These are phyloP conservation scores for Detonula confervacea DNA, from an alignment of 352 stramenopile genomes.

Conservation along the genomic window DNA sequence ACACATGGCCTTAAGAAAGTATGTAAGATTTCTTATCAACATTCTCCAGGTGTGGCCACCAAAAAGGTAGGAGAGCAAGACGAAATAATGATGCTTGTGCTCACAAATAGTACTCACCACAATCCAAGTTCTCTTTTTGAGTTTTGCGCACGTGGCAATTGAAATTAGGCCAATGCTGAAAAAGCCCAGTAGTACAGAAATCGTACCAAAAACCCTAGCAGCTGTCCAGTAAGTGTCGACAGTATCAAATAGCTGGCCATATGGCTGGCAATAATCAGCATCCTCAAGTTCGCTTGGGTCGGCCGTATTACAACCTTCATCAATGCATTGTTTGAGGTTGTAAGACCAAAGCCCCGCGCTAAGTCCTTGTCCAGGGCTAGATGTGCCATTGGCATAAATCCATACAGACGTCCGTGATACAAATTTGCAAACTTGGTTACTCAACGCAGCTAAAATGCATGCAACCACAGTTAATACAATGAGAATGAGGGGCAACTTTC, in stretches of 20 bases:
- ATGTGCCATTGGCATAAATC: constrained; percentile 5
- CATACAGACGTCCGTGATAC: constrained; percentile 23
- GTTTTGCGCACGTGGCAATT: constrained; percentile 38
- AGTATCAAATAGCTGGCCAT: constrained; percentile 2
- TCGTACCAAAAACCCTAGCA: constrained; percentile 16
- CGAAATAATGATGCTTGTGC: too few relatives aligned
- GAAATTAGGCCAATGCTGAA: constrained; percentile 25
- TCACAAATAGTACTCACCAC: constrained; percentile 23
- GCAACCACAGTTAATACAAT: constrained; percentile 18
- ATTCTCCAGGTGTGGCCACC: too few relatives aligned
- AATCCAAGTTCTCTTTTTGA: constrained; percentile 41
- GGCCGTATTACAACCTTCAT: constrained; percentile 1
- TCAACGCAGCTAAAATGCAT: constrained; percentile 23
- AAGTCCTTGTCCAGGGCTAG: constrained; percentile 4
- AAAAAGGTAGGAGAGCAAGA: too few relatives aligned
- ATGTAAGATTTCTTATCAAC: too few relatives aligned
- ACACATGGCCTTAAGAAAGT: too few relatives aligned
- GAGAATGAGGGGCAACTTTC: constrained; percentile 29
- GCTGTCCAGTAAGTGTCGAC: constrained; percentile 21
- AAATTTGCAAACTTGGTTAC: constrained; percentile 47
- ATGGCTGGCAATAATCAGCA: constrained; percentile 22
- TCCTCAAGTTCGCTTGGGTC: constrained; percentile 19
- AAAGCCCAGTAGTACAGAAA: constrained; percentile 22
- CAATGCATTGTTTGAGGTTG: constrained; percentile 30
- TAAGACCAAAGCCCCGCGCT: constrained; percentile 42